These are phyloP conservation scores for Colletotrichum ledebouriae DNA, from an alignment of 2,329 filamentous ascomycete species.

Conservation along the genomic window DNA sequence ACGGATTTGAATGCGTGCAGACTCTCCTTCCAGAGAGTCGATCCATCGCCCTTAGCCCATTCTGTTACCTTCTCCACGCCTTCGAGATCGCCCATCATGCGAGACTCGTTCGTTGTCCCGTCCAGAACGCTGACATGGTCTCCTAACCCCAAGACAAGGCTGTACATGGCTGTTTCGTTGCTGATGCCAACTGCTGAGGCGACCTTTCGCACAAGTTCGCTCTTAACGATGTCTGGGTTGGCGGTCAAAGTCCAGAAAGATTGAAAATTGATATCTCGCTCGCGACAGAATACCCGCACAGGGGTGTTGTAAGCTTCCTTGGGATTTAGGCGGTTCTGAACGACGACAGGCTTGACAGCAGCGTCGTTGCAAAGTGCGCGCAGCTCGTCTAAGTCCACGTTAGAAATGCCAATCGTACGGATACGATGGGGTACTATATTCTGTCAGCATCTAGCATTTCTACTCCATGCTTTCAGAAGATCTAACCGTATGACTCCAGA, in stretches of 20 bases:
- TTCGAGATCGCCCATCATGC: conserved; percentile 65
- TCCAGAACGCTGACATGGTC: conserved; percentile 57
- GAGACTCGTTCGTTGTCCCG: conserved; percentile 59
- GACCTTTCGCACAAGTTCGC: conserved; percentile 63
- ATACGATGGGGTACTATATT: conserved; percentile 69
- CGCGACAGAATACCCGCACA: conserved; percentile 67
- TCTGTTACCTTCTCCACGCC: conserved; percentile 56
- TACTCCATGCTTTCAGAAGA: too few relatives aligned
- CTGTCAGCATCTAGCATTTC: too few relatives aligned
- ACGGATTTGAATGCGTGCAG: conserved; percentile 61
- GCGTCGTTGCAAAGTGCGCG: conserved; percentile 62
- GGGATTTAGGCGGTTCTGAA: conserved; percentile 82
- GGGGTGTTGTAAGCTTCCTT: conserved; percentile 70
- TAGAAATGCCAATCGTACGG: conserved; percentile 80
- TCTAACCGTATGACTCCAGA: conserved; percentile 67
- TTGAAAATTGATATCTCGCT: conserved; percentile 61
- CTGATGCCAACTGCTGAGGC: conserved; percentile 56
- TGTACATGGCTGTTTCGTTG: conserved; percentile 59
- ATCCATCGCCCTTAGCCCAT: conserved; percentile 60
- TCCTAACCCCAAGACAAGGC: conserved; percentile 62
- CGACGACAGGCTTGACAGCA: conserved; percentile 64
- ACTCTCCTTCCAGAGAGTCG: conserved; percentile 62
- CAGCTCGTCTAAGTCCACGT: conserved; percentile 72
- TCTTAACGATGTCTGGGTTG: conserved; percentile 56
- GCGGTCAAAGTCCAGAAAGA: conserved; percentile 68